Percentiles rank a stretch among this genome's conserved stretches.
Conservation (phyloP, 2,329 filamentous ascomycete genomes). For the Alternaria burnsii region DNA sequence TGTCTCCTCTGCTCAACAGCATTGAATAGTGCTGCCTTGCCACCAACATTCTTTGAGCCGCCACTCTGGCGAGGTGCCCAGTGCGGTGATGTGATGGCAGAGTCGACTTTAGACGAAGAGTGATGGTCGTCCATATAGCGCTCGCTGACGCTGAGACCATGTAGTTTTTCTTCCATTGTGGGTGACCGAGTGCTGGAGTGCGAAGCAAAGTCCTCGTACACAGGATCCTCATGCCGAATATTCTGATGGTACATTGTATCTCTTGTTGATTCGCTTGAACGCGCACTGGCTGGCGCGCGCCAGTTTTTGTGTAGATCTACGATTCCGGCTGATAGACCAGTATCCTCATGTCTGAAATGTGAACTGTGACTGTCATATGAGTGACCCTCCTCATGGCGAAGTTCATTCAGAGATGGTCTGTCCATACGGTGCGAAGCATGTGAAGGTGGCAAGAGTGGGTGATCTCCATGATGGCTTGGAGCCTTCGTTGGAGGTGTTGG, state of each 20-base stretch:
- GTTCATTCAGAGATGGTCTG: constrained; percentile 30
- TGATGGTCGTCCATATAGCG: constrained; percentile 34
- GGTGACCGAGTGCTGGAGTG: constrained; percentile 31
- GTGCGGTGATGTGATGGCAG: constrained; percentile 19
- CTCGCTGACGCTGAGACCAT: constrained; percentile 35
- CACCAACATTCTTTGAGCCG: constrained; percentile 40
- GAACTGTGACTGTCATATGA: constrained; percentile 23
- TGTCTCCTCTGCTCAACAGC: constrained; percentile 71
- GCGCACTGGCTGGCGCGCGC: constrained; percentile 40
- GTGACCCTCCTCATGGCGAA: constrained; percentile 22
- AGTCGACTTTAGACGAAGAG: constrained; percentile 29
- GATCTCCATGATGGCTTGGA: constrained; percentile 13
- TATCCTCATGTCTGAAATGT: constrained; percentile 30
- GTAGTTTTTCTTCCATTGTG: constrained; percentile 37
- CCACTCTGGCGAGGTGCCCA: constrained; percentile 34
- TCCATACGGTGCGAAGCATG: constrained; percentile 22
- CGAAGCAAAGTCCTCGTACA: constrained; percentile 31
- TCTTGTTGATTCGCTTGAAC: constrained; percentile 38
- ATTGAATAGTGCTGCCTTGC: constrained; percentile 56
- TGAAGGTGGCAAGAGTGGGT: constrained; percentile 9
- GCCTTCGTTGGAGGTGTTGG: constrained; percentile 34
- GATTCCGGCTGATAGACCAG: constrained; percentile 25
- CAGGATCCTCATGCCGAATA: constrained; percentile 28
- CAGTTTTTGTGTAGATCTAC: constrained; percentile 40
- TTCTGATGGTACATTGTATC: constrained; percentile 39